A percentile compares a stretch with the other conserved stretches of the same genome.
Conservation (phyloP, 768 basidiomycete genomes). For the Hydnum rufescens region DNA sequence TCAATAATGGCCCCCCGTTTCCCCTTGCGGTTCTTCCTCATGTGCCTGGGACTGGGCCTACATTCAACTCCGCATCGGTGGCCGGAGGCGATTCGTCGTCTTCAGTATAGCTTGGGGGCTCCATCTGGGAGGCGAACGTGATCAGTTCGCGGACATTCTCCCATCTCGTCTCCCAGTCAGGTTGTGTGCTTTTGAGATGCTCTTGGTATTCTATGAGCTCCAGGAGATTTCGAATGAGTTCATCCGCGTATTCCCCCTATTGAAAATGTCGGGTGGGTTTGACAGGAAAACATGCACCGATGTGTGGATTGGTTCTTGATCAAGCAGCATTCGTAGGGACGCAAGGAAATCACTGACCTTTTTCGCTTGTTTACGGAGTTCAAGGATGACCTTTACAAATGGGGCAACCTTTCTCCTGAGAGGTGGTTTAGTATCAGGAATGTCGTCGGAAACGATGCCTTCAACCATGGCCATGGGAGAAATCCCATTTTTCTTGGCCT, state of each 20-base stretch:
- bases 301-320: too few relatives aligned
- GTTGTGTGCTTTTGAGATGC: constrained; percentile 46
- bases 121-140: constrained; percentile 41
- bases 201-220: constrained; percentile 42
- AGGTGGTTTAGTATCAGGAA: constrained; percentile 45
- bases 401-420: constrained; percentile 40
- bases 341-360: constrained; percentile 24
- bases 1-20: background rate
- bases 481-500: constrained; percentile 31
- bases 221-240: constrained; percentile 39
- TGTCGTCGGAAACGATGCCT: constrained; percentile 37
- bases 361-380: constrained; percentile 26
- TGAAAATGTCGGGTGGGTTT: too few relatives aligned
- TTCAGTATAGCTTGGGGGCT: background rate
- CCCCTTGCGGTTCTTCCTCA: background rate
- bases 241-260: constrained; percentile 26
- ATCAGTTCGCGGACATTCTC: constrained; percentile 77
- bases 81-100: background rate
- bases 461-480: constrained; percentile 42
- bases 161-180: constrained; percentile 56
- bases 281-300: too few relatives aligned
- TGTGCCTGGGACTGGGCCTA: background rate
- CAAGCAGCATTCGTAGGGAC: background rate
- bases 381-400: constrained; percentile 38
- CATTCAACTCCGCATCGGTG: background rate